Percentiles rank a stretch among this genome's conserved stretches.
Evolutionary conservation across 768 basidiomycete genomes (phyloP).

Genomic region (Kwoniella dendrophila): DNA sequence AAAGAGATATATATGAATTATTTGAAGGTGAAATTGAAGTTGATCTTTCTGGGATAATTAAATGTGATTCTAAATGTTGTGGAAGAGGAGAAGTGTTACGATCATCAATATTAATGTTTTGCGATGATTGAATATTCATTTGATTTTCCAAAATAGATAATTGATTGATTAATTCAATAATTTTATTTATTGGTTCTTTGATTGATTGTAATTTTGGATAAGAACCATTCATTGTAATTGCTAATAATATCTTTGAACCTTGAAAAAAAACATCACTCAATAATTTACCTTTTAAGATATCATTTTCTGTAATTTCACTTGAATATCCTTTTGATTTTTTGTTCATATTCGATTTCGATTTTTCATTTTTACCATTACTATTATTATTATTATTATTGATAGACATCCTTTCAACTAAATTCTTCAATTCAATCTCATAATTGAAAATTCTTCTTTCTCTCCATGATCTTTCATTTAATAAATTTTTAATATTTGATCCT

Average conservation of each 20-base stretch:
- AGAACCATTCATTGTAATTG: slow-evolving; percentile 3
- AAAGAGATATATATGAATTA: too few species aligned
- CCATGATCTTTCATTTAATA: not conserved
- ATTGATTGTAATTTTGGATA: not conserved
- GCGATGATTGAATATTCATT: not conserved
- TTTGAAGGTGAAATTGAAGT: too few species aligned
- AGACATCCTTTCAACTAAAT: not conserved
- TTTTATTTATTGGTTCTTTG: not conserved
- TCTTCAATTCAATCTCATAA: not conserved
- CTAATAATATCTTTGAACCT: not conserved
- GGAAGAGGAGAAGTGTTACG: not conserved
- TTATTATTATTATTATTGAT: not conserved
- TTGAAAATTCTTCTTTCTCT: not conserved
- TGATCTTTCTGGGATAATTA: too few species aligned
- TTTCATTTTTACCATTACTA: not conserved
- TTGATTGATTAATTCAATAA: not conserved
- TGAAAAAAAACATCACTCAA: not conserved
- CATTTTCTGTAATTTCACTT: too few species aligned
- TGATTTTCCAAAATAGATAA: not conserved
- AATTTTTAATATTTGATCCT: not conserved
- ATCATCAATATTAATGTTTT: too few species aligned
- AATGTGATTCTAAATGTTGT: too few species aligned
- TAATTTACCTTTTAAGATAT: not conserved
- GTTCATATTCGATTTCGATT: not conserved
- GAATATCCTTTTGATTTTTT: not conserved